phyloP scores from a whole-genome alignment of 2,329 filamentous ascomycete species.

The Colletotrichum lini region DNA sequence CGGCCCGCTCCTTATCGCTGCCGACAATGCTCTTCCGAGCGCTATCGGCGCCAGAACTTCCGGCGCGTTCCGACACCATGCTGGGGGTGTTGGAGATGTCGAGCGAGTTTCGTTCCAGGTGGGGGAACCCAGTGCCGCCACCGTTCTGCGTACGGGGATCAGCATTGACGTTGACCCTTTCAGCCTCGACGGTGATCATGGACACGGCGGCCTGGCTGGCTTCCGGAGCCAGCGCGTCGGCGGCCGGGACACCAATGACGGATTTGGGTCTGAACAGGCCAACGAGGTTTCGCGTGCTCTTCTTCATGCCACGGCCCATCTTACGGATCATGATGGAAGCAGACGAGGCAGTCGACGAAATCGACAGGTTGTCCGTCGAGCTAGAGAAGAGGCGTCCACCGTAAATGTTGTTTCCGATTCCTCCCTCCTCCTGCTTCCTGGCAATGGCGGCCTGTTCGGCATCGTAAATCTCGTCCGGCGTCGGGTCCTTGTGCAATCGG shows the following conservation, averaged over 20 bases:
- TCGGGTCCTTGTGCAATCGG: conserved; percentile 77
- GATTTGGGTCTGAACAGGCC: conserved; percentile 97
- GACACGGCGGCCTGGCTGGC: conserved; percentile 88
- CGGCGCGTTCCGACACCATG: conserved; percentile 63
- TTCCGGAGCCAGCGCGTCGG: conserved; percentile 76
- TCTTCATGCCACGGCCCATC: conserved; percentile 99
- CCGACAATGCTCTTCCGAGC: conserved; percentile 90
- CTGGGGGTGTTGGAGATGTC: conserved; percentile 71
- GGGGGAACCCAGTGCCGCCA: conserved; percentile 86
- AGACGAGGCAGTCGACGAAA: conserved; percentile 90
- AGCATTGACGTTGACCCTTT: conserved; percentile 84
- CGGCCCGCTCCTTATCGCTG: conserved; percentile 89
- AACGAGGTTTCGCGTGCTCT: conserved; percentile 89
- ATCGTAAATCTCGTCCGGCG: conserved; percentile 77
- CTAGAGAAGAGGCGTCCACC: conserved; percentile 88
- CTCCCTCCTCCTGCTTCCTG: conserved; percentile 90
- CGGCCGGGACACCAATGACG: conserved; percentile 81
- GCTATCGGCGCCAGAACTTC: conserved; percentile 72
- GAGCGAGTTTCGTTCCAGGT: conserved; percentile 85
- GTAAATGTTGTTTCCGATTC: conserved; percentile 95
- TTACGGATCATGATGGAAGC: conserved; percentile 96
- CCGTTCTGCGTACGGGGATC: conserved; percentile 77
- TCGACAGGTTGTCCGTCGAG: conserved; percentile 95
- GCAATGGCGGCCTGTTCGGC: conserved; percentile 94
- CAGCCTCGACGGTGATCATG: conserved; percentile 95